Conservation (phyloP, 139 green algal species). For the Coccomyxa sp. region DNA sequence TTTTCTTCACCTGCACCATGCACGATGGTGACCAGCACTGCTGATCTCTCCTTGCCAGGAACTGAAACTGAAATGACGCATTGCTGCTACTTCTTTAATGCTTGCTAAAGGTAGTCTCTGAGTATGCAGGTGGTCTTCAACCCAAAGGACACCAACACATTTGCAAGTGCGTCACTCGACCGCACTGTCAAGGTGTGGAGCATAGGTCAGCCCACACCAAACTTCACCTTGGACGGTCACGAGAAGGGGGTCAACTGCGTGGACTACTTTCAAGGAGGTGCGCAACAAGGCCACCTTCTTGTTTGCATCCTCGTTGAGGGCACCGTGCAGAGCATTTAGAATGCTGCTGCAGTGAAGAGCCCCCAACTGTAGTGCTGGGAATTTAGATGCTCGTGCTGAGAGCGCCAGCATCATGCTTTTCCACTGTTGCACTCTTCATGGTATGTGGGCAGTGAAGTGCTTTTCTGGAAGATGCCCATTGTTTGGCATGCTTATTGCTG, state of each 20-base stretch:
- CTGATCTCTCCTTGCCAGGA: background rate
- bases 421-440: too few relatives aligned
- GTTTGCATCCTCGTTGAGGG: background rate
- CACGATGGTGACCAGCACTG: background rate
- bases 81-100: background rate
- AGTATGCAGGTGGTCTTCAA: conserved; percentile 85
- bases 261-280: conserved; percentile 92
- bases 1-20: background rate
- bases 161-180: conserved; percentile 94
- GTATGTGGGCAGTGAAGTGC: too few relatives aligned
- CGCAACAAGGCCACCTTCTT: background rate
- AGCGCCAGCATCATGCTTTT: too few relatives aligned
- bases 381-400: too few relatives aligned
- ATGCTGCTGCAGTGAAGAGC: background rate
- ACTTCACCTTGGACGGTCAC: conserved; percentile 98
- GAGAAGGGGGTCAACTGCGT: conserved; percentile 98
- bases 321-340: background rate
- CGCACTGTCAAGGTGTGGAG: conserved; percentile 97
- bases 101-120: background rate
- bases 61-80: background rate
- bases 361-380: background rate
- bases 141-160: conserved; percentile 99
- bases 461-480: too few relatives aligned
- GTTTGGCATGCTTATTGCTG: too few relatives aligned
- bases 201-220: conserved; percentile 85